These are phyloP conservation scores for Aegilops speltoides DNA, from an alignment of 176 grass and related monocot species.

Conservation along the genomic window DNA sequence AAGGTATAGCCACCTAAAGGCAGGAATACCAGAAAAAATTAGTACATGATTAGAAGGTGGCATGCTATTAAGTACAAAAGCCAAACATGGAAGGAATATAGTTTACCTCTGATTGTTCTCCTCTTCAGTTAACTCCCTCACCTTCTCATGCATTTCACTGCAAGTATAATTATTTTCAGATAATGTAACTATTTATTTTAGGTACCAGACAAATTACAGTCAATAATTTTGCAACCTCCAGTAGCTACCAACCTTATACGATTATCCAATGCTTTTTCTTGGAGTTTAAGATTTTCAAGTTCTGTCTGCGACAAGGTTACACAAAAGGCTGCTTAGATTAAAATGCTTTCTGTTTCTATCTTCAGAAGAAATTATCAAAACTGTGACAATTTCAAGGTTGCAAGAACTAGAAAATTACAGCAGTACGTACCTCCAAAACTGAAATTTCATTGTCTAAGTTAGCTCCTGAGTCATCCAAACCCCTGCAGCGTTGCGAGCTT, in stretches of 20 bases:
- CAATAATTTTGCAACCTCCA: constrained; percentile 32
- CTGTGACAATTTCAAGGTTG: constrained; percentile 14
- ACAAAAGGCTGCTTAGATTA: constrained; percentile 21
- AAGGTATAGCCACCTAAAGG: constrained; percentile 83
- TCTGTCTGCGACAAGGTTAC: constrained; percentile 55
- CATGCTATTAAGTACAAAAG: constrained; percentile 17
- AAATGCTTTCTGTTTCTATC: neutral
- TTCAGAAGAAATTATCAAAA: constrained; percentile 2
- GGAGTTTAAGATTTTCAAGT: constrained; percentile 64
- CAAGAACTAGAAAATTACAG: constrained; percentile 1
- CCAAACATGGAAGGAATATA: constrained; percentile 18
- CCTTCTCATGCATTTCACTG: constrained; percentile 76
- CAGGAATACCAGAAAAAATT: constrained; percentile 10
- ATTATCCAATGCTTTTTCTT: constrained; percentile 72
- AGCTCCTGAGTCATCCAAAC: constrained; percentile 47
- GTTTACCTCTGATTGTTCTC: constrained; percentile 72
- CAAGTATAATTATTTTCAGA: constrained; percentile 33
- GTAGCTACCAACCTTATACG: constrained; percentile 57
- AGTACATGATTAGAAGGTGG: neutral
- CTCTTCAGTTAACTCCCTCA: constrained; percentile 74
- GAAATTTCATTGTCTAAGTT: constrained; percentile 57
- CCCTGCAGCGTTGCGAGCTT: constrained; percentile 47
- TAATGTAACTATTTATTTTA: constrained; percentile 25
- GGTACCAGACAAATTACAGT: constrained; percentile 11
- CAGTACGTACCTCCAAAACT: constrained; percentile 61